Conservation (phyloP, 176 grass and related monocot species). For the Ananas comosus region DNA sequence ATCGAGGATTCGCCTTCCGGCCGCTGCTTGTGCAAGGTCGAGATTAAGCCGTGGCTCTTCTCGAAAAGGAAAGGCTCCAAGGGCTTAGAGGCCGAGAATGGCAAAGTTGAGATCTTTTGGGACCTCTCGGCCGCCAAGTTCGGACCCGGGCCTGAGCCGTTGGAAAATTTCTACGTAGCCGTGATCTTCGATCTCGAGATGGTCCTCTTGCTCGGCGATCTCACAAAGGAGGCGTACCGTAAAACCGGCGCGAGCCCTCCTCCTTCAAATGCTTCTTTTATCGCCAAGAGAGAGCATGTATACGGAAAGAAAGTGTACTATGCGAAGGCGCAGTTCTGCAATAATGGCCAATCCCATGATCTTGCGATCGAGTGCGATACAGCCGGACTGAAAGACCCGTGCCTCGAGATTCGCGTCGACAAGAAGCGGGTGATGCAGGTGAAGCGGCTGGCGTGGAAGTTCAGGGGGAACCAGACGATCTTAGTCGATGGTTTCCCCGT, state of each 20-base stretch:
- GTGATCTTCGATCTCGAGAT: conserved; percentile 54
- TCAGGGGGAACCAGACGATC: conserved; percentile 66
- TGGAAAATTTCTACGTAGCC: conserved; percentile 51
- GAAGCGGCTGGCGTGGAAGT: conserved; percentile 53
- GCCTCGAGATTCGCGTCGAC: conserved; percentile 54
- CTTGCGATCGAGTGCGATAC: conserved; percentile 47
- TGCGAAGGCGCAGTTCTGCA: conserved; percentile 52
- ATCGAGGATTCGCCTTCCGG: conserved; percentile 32
- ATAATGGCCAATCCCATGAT: conserved; percentile 51
- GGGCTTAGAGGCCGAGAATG: conserved; percentile 41
- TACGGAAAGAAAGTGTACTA: conserved; percentile 59
- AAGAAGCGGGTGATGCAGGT: conserved; percentile 66
- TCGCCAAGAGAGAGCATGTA: conserved; percentile 53
- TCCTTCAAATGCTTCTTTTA: conserved; percentile 32
- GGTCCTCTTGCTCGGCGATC: conserved; percentile 52
- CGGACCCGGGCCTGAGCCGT: conserved; percentile 34
- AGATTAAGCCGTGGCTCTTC: conserved; percentile 73
- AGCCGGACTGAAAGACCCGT: conserved; percentile 37
- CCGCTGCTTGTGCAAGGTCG: conserved; percentile 53
- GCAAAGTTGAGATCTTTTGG: conserved; percentile 67
- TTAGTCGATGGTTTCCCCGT: conserved; percentile 58
- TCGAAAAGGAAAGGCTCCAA: conserved; percentile 65
- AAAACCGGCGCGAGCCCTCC: conserved; percentile 40
- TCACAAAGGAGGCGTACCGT: conserved; percentile 50
- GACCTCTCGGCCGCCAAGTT: conserved; percentile 57